Conservation (phyloP, 2,329 filamentous ascomycete species). For the Cytospora paraplurivora region DNA sequence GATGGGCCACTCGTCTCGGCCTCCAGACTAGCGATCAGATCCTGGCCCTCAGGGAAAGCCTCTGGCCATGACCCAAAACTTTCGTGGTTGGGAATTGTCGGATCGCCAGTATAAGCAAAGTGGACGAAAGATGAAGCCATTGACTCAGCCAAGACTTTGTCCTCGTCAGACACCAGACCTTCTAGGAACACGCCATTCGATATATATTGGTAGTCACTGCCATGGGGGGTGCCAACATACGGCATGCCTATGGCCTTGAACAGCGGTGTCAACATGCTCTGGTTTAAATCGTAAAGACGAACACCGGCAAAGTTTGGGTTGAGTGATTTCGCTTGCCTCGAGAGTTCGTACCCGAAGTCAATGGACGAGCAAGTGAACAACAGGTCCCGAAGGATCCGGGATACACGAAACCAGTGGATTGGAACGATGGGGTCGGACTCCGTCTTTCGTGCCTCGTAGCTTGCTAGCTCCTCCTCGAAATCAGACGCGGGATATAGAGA, state of each 20-base stretch:
- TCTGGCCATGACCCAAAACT: slow-evolving; percentile 30
- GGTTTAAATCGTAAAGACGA: slow-evolving; percentile 35
- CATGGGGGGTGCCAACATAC: slow-evolving; percentile 32
- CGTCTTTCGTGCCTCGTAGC: slow-evolving; percentile 30
- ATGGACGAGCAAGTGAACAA: slow-evolving; percentile 33
- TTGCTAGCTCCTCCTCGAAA: slow-evolving; percentile 31
- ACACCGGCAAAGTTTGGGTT: slow-evolving; percentile 29
- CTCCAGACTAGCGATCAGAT: not conserved
- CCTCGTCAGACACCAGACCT: slow-evolving; percentile 27
- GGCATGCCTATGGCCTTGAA: slow-evolving; percentile 34
- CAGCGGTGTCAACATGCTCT: slow-evolving; percentile 35
- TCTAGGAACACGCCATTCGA: slow-evolving; percentile 33
- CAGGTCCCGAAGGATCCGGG: slow-evolving; percentile 33
- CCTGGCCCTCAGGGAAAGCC: slow-evolving; percentile 27
- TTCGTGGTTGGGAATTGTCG: slow-evolving; percentile 3
- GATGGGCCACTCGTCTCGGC: not conserved
- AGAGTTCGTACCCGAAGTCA: slow-evolving; percentile 31
- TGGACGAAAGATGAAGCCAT: slow-evolving; percentile 32
- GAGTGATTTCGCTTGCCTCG: slow-evolving; percentile 14
- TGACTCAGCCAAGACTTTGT: slow-evolving; percentile 27
- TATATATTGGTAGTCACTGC: slow-evolving; percentile 36
- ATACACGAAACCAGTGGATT: slow-evolving; percentile 33
- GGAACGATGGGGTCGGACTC: slow-evolving; percentile 30
- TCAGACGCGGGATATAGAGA: slow-evolving; percentile 34
- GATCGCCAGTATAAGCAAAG: slow-evolving; percentile 34